A percentile compares a stretch with the other conserved stretches of the same genome.
phyloP scores from a whole-genome alignment of 176 grass and related monocot genomes.

The Alloteropsis semialata region DNA sequence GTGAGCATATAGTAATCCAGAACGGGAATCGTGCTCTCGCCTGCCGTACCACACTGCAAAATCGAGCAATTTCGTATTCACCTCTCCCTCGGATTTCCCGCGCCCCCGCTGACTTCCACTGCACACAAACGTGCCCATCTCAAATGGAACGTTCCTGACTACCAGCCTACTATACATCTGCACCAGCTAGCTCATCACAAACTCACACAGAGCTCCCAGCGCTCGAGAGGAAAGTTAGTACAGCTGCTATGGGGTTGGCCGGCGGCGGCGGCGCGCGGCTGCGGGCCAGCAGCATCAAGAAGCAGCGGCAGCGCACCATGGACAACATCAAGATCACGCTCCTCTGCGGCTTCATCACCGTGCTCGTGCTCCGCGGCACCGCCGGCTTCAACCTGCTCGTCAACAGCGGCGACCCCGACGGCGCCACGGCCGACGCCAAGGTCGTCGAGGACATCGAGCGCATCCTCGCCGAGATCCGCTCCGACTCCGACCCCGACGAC shows the following conservation, averaged over 20 bases:
- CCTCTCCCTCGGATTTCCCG: conserved; percentile 3
- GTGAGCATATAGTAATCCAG: background rate
- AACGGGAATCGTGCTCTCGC: background rate
- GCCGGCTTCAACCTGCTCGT: conserved; percentile 45
- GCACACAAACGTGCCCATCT: background rate
- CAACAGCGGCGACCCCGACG: background rate
- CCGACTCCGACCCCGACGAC: conserved; percentile 61
- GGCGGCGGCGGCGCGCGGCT: conserved; percentile 27
- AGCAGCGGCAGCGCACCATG: conserved; percentile 34
- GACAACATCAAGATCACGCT: conserved; percentile 74
- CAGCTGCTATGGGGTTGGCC: conserved; percentile 17
- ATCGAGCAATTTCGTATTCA: background rate
- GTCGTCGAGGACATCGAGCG: conserved; percentile 69
- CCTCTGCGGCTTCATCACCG: conserved; percentile 68
- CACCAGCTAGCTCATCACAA: background rate
- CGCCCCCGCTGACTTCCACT: conserved; percentile 21
- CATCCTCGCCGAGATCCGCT: conserved; percentile 65
- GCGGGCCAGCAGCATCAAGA: conserved; percentile 10
- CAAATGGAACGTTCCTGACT: background rate
- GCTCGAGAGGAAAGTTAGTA: background rate
- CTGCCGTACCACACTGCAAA: background rate
- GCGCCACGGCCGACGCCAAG: conserved; percentile 23
- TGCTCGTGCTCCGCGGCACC: conserved; percentile 69
- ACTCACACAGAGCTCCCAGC: background rate
- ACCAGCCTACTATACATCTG: background rate